Evolutionary conservation across 768 basidiomycete species (phyloP), one percentile per base, ranked within the genome.

Genomic region (Tremella fuciformis): DNA sequence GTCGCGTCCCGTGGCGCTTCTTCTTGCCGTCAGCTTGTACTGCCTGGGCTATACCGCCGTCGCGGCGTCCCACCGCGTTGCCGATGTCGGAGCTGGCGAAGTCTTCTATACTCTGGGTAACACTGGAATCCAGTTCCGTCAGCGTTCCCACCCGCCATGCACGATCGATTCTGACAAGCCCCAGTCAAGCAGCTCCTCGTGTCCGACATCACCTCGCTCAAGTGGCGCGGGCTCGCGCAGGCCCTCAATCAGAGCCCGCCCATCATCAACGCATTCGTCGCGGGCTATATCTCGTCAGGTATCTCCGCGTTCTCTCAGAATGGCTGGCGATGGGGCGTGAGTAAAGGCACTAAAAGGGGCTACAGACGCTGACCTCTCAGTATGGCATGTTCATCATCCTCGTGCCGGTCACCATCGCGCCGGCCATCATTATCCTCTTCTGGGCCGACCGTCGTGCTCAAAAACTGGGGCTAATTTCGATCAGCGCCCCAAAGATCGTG

Each of bases 171-270:
- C 39, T 41, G 39, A 11, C n/a, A n/a, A 41, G n/a, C 13, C 39
- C 11, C 39, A 41, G 39, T 41, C 13, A 41, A 41, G 13, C 11
- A n/a, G 11, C n/a, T 71, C 48, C 19, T 72, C 29, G 48, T 69
- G 16, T 70, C 61, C 16, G 76, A 75, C 42, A 59, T 77, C n/a
- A 68, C 66, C 6, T 66, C 71, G 8, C 61, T 75, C 11, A 63
- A 74, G 55, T 77, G 66, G 65, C 54, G 74, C 50, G 69, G 66
- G 3, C 55, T 77, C 42, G 64, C 58, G 3, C 57, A 59, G 42
- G 72, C 64, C 11, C 24, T 65, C 6, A 47, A 66, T 16, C 57
- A 63, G 1, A 50, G 59, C 9, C 73, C 71, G 0, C 73, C 64
- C 53, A 57, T 76, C 50, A 26, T 66, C 7, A 66, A 56, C 53